These are phyloP conservation scores for Pythium rishiriense DNA, from an alignment of 352 stramenopile genomes.

Conservation along the genomic window DNA sequence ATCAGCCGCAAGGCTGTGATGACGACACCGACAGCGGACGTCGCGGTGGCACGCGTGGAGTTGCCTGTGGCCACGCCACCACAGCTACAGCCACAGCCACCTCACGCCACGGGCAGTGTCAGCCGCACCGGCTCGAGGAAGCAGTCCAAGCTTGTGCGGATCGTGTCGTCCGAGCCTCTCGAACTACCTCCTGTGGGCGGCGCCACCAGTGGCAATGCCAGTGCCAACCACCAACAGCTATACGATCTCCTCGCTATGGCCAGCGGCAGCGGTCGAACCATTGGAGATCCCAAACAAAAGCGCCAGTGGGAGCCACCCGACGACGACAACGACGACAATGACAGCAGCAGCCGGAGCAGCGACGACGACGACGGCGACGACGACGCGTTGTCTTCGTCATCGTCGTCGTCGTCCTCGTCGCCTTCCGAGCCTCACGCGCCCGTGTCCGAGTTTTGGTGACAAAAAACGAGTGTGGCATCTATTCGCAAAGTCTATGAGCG, in stretches of 20 bases:
- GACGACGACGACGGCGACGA: conserved; percentile 22
- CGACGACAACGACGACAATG: conserved; percentile 13
- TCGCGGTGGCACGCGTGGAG: background rate
- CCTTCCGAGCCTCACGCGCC: conserved; percentile 36
- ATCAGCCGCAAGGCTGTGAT: background rate
- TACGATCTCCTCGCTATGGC: no score
- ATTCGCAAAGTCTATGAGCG: conserved; percentile 3
- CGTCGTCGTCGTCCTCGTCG: conserved; percentile 11
- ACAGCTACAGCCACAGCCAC: background rate
- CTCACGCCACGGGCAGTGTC: no score
- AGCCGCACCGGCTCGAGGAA: background rate
- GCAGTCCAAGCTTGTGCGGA: conserved; percentile 25
- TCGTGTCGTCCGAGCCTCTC: conserved; percentile 11
- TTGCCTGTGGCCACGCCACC: background rate
- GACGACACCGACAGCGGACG: background rate
- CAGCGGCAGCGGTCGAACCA: background rate
- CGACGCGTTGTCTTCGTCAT: background rate
- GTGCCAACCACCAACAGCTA: background rate
- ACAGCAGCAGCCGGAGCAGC: conserved; percentile 3
- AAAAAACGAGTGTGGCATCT: background rate
- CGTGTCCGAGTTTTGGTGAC: conserved; percentile 37
- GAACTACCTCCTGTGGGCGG: no score
- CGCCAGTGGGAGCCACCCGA: background rate
- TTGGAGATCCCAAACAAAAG: no score
- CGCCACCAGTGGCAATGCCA: background rate